Evolutionary conservation across 2,329 filamentous ascomycete genomes (phyloP).

Genomic region (Aureobasidium sp.): DNA sequence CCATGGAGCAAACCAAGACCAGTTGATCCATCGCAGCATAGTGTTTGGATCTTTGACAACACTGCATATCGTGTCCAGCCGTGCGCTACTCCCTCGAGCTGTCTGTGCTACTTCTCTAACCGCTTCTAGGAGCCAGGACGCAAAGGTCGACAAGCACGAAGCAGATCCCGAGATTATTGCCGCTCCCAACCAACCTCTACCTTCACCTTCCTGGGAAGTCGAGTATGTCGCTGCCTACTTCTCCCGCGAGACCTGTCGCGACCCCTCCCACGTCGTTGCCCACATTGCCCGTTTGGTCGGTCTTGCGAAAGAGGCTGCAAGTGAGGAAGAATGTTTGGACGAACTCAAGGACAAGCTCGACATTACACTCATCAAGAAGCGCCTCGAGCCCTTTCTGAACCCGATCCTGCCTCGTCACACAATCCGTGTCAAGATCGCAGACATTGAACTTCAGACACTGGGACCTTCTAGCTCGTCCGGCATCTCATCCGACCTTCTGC

Average conservation of each 20-base stretch:
- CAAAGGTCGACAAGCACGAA: constrained; percentile 1
- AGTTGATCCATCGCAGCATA: constrained; percentile 58
- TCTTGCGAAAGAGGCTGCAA: constrained; percentile 43
- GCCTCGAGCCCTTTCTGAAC: constrained; percentile 72
- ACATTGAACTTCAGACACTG: constrained; percentile 29
- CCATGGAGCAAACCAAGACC: constrained; percentile 18
- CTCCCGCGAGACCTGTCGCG: constrained; percentile 59
- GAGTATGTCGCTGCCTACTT: constrained; percentile 83
- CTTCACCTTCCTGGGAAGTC: constrained; percentile 55
- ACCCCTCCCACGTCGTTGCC: constrained; percentile 62
- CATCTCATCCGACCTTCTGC: constrained; percentile 25
- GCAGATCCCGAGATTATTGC: neutral
- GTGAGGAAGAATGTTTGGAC: constrained; percentile 39
- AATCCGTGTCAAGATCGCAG: constrained; percentile 56
- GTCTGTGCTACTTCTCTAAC: neutral
- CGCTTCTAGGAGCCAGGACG: neutral
- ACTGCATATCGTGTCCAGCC: constrained; percentile 57
- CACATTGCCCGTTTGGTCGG: constrained; percentile 63
- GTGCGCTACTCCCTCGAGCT: neutral
- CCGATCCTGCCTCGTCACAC: constrained; percentile 63
- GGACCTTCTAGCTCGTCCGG: constrained; percentile 29
- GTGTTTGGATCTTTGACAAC: constrained; percentile 86
- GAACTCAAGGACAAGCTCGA: constrained; percentile 35
- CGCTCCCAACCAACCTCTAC: neutral
- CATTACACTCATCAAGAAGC: constrained; percentile 51